Evolutionary conservation across 768 basidiomycete species (phyloP).

Genomic region (Boletus rubroflammeus): DNA sequence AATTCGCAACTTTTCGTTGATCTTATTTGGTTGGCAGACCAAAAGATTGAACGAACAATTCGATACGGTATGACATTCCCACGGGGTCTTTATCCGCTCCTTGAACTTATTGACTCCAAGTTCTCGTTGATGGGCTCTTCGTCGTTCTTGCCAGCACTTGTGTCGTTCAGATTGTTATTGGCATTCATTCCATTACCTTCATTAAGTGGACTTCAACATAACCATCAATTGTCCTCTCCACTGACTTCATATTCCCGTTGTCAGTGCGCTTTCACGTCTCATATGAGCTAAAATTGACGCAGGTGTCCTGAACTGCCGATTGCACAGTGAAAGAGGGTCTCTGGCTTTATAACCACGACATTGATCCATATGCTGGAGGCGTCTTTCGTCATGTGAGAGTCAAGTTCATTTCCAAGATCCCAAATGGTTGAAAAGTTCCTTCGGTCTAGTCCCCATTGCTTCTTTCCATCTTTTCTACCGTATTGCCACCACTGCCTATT

Average conservation of each 20-base stretch:
- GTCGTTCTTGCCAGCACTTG: constrained; percentile 38
- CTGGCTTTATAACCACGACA: constrained; percentile 69
- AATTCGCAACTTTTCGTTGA: background rate
- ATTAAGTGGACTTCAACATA: constrained; percentile 46
- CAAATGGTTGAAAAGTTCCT: background rate
- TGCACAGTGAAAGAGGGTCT: constrained; percentile 83
- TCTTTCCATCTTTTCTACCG: constrained; percentile 69
- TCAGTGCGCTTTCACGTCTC: constrained; percentile 36
- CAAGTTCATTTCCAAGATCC: background rate
- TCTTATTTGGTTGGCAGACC: too few species aligned
- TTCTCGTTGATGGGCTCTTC: constrained; percentile 8
- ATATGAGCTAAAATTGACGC: background rate
- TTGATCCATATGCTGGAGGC: constrained; percentile 86
- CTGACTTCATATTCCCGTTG: constrained; percentile 75
- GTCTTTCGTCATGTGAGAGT: constrained; percentile 76
- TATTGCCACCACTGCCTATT: constrained; percentile 56
- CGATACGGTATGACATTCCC: background rate
- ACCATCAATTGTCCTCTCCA: constrained; percentile 78
- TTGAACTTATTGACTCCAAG: background rate
- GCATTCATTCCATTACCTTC: constrained; percentile 48
- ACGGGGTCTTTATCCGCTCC: background rate
- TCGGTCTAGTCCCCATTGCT: constrained; percentile 69
- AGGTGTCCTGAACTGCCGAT: constrained; percentile 8
- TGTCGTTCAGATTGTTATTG: constrained; percentile 49
- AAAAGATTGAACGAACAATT: too few species aligned